Percentiles rank a stretch among this genome's conserved stretches.
phyloP scores from a whole-genome alignment of 495 filamentous ascomycete genomes.

The Immersiella caudata region DNA sequence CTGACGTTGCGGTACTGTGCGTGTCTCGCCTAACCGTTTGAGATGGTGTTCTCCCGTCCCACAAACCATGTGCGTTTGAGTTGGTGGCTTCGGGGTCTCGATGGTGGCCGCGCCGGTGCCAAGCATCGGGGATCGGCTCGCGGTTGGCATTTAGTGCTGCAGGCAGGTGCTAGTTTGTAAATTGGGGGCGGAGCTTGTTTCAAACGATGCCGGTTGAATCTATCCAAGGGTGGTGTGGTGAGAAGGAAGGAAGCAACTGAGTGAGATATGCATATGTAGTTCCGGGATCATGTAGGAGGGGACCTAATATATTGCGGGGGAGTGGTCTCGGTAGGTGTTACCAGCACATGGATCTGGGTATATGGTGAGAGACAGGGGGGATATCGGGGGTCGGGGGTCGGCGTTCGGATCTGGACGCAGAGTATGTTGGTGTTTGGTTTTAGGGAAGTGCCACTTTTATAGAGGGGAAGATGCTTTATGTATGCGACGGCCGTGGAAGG shows the following conservation, averaged over 20 bases:
- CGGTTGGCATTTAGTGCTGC: not conserved
- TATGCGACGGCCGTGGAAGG: not conserved
- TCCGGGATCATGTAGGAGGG: not conserved
- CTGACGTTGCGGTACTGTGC: not conserved
- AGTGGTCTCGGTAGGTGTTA: not conserved
- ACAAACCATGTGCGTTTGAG: not conserved
- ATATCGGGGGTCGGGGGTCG: not conserved
- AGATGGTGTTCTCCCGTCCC: not conserved
- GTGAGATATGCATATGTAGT: not conserved
- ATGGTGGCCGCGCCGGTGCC: not conserved
- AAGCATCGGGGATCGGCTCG: not conserved
- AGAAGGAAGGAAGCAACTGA: not conserved
- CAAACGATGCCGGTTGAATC: not conserved
- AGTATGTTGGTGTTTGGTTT: not conserved
- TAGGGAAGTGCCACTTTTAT: not conserved
- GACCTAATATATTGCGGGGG: not conserved
- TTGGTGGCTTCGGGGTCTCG: not conserved
- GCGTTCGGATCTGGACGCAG: not conserved
- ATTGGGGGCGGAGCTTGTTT: not conserved
- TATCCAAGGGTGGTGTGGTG: not conserved
- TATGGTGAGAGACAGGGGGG: not conserved
- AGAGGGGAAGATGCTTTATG: not conserved
- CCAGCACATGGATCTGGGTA: not conserved
- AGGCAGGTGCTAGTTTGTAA: not conserved
- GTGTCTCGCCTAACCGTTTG: not conserved